Evolutionary conservation across 2,329 filamentous ascomycete species (phyloP).

Genomic region (Aspergillus sp.): DNA sequence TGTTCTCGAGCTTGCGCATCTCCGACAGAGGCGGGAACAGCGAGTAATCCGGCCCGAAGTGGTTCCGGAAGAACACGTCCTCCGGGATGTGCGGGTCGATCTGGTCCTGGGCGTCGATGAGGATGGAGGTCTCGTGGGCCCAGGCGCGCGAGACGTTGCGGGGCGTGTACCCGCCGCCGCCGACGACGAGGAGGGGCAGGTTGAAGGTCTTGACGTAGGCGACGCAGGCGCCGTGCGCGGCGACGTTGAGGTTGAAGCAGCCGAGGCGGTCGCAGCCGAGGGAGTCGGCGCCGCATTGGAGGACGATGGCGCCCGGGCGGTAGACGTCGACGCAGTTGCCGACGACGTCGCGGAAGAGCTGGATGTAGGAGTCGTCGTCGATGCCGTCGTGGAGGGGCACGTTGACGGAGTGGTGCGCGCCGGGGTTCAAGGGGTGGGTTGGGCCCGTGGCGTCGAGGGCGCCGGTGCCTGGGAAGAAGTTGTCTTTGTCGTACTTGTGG

Average conservation of each 20-base stretch:
- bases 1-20: slow-evolving; percentile 65
- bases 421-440: slow-evolving; percentile 76
- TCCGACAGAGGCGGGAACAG: slow-evolving; percentile 87
- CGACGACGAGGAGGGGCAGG: slow-evolving; percentile 84
- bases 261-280: slow-evolving; percentile 90
- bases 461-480: slow-evolving; percentile 91
- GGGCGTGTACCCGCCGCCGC: slow-evolving; percentile 93
- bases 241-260: slow-evolving; percentile 94
- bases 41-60: slow-evolving; percentile 83
- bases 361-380: slow-evolving; percentile 83
- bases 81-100: slow-evolving; percentile 73
- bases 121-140: slow-evolving; percentile 94
- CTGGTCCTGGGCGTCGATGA: slow-evolving; percentile 69
- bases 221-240: slow-evolving; percentile 89
- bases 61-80: slow-evolving; percentile 80
- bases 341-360: slow-evolving; percentile 80
- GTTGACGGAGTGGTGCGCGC: slow-evolving; percentile 86
- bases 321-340: slow-evolving; percentile 77
- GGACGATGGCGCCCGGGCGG: slow-evolving; percentile 83
- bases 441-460: slow-evolving; percentile 82
- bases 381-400: slow-evolving; percentile 89
- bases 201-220: slow-evolving; percentile 79
- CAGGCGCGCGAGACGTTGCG: slow-evolving; percentile 94
- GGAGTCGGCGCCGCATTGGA: slow-evolving; percentile 95
- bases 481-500: slow-evolving; percentile 86